Evolutionary conservation across 306 rosid species (phyloP).

Genomic region (Citrullus mucosospermus): DNA sequence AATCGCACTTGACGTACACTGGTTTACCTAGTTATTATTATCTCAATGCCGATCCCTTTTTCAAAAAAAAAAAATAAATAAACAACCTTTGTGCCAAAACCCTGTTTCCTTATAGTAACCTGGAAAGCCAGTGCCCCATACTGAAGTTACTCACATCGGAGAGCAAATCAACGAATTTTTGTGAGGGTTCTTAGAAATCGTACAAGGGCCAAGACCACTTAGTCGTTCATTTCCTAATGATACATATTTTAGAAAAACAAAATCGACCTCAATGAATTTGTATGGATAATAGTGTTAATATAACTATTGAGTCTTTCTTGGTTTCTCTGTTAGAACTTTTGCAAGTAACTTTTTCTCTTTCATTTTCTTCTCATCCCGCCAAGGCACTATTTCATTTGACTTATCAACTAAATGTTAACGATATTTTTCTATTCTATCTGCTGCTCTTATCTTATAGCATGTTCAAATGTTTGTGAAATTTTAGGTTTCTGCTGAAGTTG

Average conservation of each 20-base stretch:
- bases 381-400: background rate
- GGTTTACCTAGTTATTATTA: background rate
- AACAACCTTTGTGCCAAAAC: background rate
- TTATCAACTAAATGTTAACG: background rate
- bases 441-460: background rate
- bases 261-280: background rate
- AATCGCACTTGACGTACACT: background rate
- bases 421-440: background rate
- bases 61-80: no score
- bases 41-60: background rate
- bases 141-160: background rate
- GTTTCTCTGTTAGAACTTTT: background rate
- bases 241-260: background rate
- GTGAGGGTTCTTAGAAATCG: no score
- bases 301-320: background rate
- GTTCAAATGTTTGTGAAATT: background rate
- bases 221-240: background rate
- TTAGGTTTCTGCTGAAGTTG: conserved; percentile 72
- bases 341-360: background rate
- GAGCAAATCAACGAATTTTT: background rate
- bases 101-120: background rate
- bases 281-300: background rate
- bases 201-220: background rate
- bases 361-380: background rate
- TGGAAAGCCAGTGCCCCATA: background rate